Evolutionary conservation across 495 filamentous ascomycete species (phyloP).

Genomic region (Recurvomyces mirabilis): DNA sequence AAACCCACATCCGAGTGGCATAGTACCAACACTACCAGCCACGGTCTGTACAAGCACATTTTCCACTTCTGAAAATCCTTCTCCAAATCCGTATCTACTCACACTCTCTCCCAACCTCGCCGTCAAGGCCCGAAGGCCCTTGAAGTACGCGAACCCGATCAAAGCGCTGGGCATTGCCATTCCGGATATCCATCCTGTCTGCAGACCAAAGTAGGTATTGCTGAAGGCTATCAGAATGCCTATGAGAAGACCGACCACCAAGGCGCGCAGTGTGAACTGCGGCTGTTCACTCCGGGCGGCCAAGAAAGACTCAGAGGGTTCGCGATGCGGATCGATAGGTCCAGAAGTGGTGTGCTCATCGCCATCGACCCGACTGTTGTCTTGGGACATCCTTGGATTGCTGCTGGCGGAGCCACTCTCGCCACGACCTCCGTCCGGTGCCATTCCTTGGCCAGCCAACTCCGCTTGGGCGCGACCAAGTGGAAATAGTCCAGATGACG

Average conservation of each 20-base stretch:
- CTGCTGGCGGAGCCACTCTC: no score
- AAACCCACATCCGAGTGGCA: constrained; percentile 93
- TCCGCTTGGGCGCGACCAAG: no score
- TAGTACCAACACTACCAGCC: constrained; percentile 86
- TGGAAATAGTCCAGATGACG: no score
- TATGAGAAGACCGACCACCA: constrained; percentile 69
- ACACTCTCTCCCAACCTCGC: constrained; percentile 41
- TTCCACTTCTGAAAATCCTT: constrained; percentile 46
- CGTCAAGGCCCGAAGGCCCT: constrained; percentile 43
- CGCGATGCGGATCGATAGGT: no score
- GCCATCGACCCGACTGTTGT: no score
- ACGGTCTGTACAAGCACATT: constrained; percentile 98
- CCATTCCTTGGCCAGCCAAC: no score
- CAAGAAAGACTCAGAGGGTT: no score
- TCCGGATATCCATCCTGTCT: constrained; percentile 82
- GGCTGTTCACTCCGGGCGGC: constrained; percentile 27
- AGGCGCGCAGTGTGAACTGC: constrained; percentile 74
- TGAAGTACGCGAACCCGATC: constrained; percentile 95
- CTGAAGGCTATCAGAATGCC: constrained; percentile 86
- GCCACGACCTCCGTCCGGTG: no score
- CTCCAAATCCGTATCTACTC: constrained; percentile 8
- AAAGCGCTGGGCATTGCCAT: constrained; percentile 91
- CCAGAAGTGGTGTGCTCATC: constrained; percentile 5
- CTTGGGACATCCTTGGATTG: no score
- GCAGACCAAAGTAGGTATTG: constrained; percentile 95